phyloP scores from a whole-genome alignment of 2,329 filamentous ascomycete species.

The Aspergillus novofumigatus region DNA sequence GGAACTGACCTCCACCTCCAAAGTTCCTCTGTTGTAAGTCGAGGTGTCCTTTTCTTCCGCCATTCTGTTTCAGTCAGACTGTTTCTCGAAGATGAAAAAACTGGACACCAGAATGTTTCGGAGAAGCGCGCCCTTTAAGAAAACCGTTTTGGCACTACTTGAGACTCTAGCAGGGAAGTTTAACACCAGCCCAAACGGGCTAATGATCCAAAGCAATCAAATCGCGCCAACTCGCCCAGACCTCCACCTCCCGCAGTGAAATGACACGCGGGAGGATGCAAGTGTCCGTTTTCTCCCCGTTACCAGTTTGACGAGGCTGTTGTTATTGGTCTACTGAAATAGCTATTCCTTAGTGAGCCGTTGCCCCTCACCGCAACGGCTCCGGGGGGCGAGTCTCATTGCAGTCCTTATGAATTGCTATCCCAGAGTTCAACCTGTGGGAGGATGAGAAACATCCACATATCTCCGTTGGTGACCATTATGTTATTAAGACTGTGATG shows the following conservation, averaged over 20 bases:
- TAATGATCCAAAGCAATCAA: not conserved
- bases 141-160: not conserved
- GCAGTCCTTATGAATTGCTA: no score
- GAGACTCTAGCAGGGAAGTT: not conserved
- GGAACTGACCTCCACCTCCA: not conserved
- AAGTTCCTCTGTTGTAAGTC: not conserved
- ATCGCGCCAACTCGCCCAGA: no score
- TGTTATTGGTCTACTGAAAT: not conserved
- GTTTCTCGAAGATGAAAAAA: not conserved
- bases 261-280: not conserved
- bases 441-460: not conserved
- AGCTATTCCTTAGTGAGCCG: not conserved
- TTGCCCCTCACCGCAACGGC: not conserved
- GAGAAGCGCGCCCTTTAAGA: not conserved
- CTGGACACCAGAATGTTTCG: not conserved
- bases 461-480: no score
- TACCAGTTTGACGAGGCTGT: not conserved
- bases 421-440: not conserved
- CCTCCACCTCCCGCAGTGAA: not conserved
- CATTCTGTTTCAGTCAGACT: not conserved
- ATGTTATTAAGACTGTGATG: no score
- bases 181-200: not conserved
- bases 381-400: not conserved
- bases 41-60: not conserved
- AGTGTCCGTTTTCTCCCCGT: not conserved